Percentiles rank a stretch among this genome's conserved stretches.
phyloP scores from a whole-genome alignment of 73 alveolate species.

The Blepharisma stoltei region DNA sequence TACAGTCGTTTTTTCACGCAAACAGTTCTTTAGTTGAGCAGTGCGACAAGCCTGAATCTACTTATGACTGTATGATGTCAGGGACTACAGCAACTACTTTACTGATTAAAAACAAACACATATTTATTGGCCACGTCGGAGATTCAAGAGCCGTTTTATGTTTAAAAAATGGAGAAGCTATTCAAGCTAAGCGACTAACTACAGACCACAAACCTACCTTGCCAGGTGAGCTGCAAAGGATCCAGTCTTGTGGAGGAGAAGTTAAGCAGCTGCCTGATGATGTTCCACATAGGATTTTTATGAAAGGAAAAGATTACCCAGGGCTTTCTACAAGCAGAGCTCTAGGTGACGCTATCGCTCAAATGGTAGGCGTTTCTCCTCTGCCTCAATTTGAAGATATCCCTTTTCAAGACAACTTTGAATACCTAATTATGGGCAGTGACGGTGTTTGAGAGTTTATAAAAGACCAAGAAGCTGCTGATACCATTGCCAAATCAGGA shows the following conservation, averaged over 20 bases:
- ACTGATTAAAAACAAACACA: constrained; percentile 24
- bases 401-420: constrained; percentile 33
- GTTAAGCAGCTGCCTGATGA: constrained; percentile 43
- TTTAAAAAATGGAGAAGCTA: not conserved
- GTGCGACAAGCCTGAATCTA: too few relatives aligned
- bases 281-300: constrained; percentile 64
- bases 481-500: not conserved
- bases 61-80: not conserved
- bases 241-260: constrained; percentile 48
- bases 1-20: too few relatives aligned
- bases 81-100: not conserved
- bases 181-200: constrained; percentile 27
- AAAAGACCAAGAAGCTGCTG: constrained; percentile 29
- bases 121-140: constrained; percentile 49
- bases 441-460: constrained; percentile 58
- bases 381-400: constrained; percentile 54
- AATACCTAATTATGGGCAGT: constrained; percentile 40
- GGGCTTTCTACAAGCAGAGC: constrained; percentile 68
- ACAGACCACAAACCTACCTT: constrained; percentile 56
- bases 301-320: constrained; percentile 66
- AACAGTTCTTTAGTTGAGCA: too few relatives aligned
- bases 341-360: constrained; percentile 64
- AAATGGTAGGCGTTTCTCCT: constrained; percentile 58
- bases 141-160: constrained; percentile 57
- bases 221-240: constrained; percentile 46